Percentiles rank a stretch among this genome's conserved stretches.
These are phyloP conservation scores for Ilyonectria destructans DNA, from an alignment of 2,329 filamentous ascomycete genomes.

Conservation along the genomic window DNA sequence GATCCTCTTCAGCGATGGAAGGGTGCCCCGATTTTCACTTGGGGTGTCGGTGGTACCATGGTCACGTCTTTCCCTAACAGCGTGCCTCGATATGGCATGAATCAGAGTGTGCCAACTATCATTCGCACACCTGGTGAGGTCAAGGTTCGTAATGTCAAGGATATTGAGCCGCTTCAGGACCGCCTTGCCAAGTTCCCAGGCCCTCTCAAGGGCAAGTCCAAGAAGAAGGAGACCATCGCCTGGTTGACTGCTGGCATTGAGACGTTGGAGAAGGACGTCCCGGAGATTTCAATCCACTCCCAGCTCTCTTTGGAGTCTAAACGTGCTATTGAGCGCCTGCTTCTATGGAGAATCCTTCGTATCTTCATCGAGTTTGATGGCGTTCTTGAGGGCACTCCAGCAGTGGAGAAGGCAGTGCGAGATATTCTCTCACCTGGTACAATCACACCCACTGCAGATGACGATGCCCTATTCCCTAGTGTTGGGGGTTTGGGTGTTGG, in stretches of 20 bases:
- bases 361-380: slow-evolving; percentile 92
- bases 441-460: slow-evolving; percentile 45
- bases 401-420: slow-evolving; percentile 82
- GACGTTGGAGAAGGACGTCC: slow-evolving; percentile 74
- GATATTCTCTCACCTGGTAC: slow-evolving; percentile 78
- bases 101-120: slow-evolving; percentile 81
- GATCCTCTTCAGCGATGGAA: slow-evolving; percentile 93
- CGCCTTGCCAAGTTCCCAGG: slow-evolving; percentile 88
- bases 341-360: slow-evolving; percentile 90
- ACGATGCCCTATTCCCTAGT: slow-evolving; percentile 46
- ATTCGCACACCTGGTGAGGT: slow-evolving; percentile 88
- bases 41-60: slow-evolving; percentile 88
- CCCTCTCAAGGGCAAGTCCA: slow-evolving; percentile 88
- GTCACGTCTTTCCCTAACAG: slow-evolving; percentile 91
- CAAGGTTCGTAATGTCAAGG: slow-evolving; percentile 82
- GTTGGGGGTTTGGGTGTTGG: slow-evolving; percentile 47
- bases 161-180: slow-evolving; percentile 80
- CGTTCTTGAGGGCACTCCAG: slow-evolving; percentile 79
- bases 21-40: slow-evolving; percentile 88
- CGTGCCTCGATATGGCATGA: slow-evolving; percentile 87
- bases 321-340: slow-evolving; percentile 82
- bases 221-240: slow-evolving; percentile 91
- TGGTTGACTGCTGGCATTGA: slow-evolving; percentile 89
- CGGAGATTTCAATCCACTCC: slow-evolving; percentile 65
- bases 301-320: slow-evolving; percentile 75